A percentile compares a stretch with the other conserved stretches of the same genome.
Conservation (phyloP, 257 asterid genomes). For the Solanum dulcamara region DNA sequence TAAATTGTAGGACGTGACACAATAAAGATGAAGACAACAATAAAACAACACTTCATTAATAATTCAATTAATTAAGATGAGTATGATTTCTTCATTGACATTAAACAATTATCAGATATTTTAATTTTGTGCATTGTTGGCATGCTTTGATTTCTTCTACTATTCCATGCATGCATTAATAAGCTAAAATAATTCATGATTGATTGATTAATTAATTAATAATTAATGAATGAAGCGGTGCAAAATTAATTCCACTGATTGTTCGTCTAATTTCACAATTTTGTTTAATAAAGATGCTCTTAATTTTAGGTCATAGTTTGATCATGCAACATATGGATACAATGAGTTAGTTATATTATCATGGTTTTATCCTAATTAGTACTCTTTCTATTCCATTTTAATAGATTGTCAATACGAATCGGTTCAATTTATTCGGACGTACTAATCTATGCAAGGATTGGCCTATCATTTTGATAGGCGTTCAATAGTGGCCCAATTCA, state of each 20-base stretch:
- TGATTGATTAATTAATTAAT: neutral
- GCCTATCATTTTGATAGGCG: too few relatives aligned
- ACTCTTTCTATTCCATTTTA: too few relatives aligned
- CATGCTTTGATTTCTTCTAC: neutral
- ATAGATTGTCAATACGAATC: too few relatives aligned
- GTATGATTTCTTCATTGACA: neutral
- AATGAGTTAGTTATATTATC: too few relatives aligned
- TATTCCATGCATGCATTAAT: neutral
- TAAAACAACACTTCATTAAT: neutral
- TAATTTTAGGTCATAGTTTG: too few relatives aligned
- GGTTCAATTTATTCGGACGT: too few relatives aligned
- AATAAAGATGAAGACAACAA: neutral
- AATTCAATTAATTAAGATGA: neutral
- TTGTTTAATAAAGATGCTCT: too few relatives aligned
- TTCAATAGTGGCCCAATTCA: too few relatives aligned
- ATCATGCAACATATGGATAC: too few relatives aligned
- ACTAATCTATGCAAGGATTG: too few relatives aligned
- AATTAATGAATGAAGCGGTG: neutral
- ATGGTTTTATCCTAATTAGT: too few relatives aligned
- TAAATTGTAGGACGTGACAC: neutral
- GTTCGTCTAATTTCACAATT: neutral
- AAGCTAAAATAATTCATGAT: neutral
- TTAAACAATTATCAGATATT: neutral
- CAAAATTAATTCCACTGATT: neutral
- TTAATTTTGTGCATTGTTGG: neutral